Conservation (phyloP, 495 filamentous ascomycete species). For the Neurospora sp. region DNA sequence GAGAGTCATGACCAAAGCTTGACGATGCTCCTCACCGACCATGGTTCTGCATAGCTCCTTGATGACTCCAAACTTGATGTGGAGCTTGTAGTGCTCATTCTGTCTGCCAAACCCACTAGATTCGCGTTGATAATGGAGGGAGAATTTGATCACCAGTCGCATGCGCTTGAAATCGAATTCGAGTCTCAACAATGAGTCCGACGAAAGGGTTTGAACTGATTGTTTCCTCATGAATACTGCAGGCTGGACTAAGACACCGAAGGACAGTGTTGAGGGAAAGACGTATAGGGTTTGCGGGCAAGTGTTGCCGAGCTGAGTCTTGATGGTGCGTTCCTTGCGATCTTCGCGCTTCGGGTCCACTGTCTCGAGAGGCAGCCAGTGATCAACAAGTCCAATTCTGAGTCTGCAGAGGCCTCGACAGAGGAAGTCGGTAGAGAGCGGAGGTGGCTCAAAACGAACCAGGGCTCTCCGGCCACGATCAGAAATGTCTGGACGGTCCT, state of each 20-base stretch:
- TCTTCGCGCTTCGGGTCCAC: background rate
- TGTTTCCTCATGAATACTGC: conserved; percentile 41
- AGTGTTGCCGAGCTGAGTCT: conserved; percentile 14
- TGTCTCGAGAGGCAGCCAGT: background rate
- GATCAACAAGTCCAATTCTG: background rate
- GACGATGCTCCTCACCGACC: conserved; percentile 13
- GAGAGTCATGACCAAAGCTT: conserved; percentile 47
- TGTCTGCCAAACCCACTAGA: conserved; percentile 4
- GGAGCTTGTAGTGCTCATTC: conserved; percentile 32
- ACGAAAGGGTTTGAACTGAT: conserved; percentile 8
- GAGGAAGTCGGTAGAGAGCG: conserved; percentile 13
- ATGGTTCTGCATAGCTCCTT: conserved; percentile 41
- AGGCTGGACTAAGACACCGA: conserved; percentile 42
- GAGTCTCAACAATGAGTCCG: conserved; percentile 12
- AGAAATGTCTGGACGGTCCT: background rate
- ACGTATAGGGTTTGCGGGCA: conserved; percentile 24
- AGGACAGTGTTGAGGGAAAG: conserved; percentile 27
- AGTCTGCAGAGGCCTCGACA: conserved; percentile 5
- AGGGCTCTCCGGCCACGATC: conserved; percentile 11
- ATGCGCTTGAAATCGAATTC: conserved; percentile 33
- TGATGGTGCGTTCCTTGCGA: conserved; percentile 2
- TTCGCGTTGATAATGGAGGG: background rate
- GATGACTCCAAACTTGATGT: conserved; percentile 55
- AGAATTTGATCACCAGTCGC: conserved; percentile 32
- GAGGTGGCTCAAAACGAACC: conserved; percentile 30